Conservation (phyloP, 768 basidiomycete species). For the Coprinopsis sp. region DNA sequence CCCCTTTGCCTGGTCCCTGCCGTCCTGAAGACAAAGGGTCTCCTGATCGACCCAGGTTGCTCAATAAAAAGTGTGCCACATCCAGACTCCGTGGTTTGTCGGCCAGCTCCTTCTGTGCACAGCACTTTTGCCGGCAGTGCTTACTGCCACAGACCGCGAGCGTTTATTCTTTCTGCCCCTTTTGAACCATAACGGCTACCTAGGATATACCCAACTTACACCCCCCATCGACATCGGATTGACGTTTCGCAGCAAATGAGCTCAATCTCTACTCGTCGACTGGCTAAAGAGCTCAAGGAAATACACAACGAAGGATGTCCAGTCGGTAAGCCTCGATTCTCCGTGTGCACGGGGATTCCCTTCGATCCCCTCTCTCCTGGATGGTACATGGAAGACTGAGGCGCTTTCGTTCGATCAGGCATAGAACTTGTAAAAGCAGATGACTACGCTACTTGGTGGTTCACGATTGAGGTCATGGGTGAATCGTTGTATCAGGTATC, state of each 20-base stretch:
- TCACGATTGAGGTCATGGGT: conserved; percentile 80
- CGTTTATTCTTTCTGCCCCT: too few relatives aligned
- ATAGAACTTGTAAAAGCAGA: conserved; percentile 72
- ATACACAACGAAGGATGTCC: conserved; percentile 64
- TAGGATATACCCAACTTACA: too few relatives aligned
- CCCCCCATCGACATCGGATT: too few relatives aligned
- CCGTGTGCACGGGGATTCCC: background rate
- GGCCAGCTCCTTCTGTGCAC: too few relatives aligned
- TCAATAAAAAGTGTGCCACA: too few relatives aligned
- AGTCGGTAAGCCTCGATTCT: conserved; percentile 42
- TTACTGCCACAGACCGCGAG: too few relatives aligned
- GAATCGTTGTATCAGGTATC: conserved; percentile 71
- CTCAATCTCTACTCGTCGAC: conserved; percentile 57
- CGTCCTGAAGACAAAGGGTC: too few relatives aligned
- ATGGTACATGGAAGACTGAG: background rate
- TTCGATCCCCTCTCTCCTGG: background rate
- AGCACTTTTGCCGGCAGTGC: too few relatives aligned
- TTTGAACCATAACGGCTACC: too few relatives aligned
- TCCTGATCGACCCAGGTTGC: too few relatives aligned
- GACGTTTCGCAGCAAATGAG: conserved; percentile 52
- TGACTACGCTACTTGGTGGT: conserved; percentile 72
- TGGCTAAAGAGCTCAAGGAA: conserved; percentile 69
- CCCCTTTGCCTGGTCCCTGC: too few relatives aligned
- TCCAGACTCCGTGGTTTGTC: too few relatives aligned
- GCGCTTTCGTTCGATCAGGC: conserved; percentile 37